A percentile compares a stretch with the other conserved stretches of the same genome.
These are phyloP conservation scores for Cetraspora pellucida DNA, from an alignment of 192 early-diverging fungal species.

Conservation along the genomic window DNA sequence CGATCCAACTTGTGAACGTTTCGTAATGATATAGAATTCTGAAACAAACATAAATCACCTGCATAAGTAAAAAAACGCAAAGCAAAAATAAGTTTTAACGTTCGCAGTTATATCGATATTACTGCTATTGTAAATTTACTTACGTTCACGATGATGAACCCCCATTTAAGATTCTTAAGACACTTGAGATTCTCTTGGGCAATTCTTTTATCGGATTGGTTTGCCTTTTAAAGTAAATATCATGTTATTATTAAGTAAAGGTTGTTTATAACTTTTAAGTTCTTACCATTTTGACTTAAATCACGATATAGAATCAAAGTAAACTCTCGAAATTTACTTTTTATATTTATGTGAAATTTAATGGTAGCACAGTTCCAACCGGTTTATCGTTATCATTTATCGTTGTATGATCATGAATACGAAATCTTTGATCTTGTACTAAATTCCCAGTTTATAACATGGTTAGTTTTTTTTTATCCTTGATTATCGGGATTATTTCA, in stretches of 20 bases:
- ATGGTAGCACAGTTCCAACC: neutral
- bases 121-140: neutral
- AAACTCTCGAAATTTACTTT: too few relatives aligned
- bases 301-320: too few relatives aligned
- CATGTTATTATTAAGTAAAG: neutral
- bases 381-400: too few relatives aligned
- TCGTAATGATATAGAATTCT: conserved; percentile 56
- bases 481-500: neutral
- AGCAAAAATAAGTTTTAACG: neutral
- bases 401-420: neutral
- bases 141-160: conserved; percentile 2
- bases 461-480: neutral
- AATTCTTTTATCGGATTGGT: conserved; percentile 17
- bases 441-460: neutral
- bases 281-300: too few relatives aligned
- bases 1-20: conserved; percentile 49
- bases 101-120: neutral
- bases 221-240: neutral
- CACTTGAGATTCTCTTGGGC: conserved; percentile 9
- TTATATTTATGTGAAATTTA: too few relatives aligned
- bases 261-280: neutral
- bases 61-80: neutral
- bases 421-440: too few relatives aligned
- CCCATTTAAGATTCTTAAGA: neutral
- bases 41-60: conserved; percentile 58